A percentile compares a stretch with the other conserved stretches of the same genome.
phyloP scores from a whole-genome alignment of 2,329 filamentous ascomycete species.

The Cladosporium sp. region DNA sequence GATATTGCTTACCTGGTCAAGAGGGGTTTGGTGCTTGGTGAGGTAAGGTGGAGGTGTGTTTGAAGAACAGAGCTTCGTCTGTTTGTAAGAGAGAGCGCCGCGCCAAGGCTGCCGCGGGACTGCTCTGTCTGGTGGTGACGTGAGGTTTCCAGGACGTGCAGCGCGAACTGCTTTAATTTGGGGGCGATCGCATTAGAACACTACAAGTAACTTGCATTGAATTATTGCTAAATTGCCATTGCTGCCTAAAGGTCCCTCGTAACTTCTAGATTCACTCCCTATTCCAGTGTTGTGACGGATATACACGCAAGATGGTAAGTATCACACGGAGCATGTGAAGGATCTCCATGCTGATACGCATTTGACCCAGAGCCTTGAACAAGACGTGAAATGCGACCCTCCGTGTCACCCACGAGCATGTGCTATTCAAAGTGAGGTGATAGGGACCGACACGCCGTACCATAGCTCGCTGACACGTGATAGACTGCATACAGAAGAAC shows the following conservation, averaged over 20 bases:
- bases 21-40: background rate
- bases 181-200: too few species aligned
- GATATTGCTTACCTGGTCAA: background rate
- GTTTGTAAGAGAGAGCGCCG: background rate
- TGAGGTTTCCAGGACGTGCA: background rate
- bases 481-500: constrained; percentile 70
- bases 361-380: constrained; percentile 43
- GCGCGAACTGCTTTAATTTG: background rate
- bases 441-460: too few species aligned
- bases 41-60: background rate
- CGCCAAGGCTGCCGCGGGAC: background rate
- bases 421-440: constrained; percentile 73
- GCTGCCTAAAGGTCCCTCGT: too few species aligned
- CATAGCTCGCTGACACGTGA: background rate
- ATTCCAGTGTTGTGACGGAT: too few species aligned
- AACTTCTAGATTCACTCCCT: too few species aligned
- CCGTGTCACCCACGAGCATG: constrained; percentile 86
- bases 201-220: too few species aligned
- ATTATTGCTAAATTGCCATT: too few species aligned
- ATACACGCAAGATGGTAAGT: background rate
- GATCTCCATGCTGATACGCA: background rate
- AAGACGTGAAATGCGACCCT: constrained; percentile 69
- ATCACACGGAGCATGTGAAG: background rate
- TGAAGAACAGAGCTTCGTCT: background rate
- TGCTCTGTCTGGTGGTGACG: constrained; percentile 2